A percentile compares a stretch with the other conserved stretches of the same genome.
Evolutionary conservation across 257 asterid species (phyloP).

Genomic region (Cruciata laevipes): DNA sequence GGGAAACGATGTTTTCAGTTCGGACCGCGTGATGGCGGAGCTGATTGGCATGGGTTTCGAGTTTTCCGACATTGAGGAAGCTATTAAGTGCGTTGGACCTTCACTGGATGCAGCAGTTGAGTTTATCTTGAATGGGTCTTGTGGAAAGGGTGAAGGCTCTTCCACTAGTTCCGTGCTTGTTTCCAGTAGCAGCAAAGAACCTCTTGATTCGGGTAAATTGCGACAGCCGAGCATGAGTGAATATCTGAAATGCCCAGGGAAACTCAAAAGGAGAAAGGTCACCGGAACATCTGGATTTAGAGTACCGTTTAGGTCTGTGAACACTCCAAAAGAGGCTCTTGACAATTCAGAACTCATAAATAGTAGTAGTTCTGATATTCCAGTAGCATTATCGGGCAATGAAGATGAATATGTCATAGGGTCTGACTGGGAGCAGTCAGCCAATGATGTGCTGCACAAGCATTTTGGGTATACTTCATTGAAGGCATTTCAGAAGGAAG

Average conservation of each 20-base stretch:
- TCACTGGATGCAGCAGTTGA: slow-evolving; percentile 52
- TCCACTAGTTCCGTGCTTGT: slow-evolving; percentile 29
- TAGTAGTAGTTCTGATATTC: slow-evolving; percentile 13
- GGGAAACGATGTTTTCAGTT: slow-evolving; percentile 27
- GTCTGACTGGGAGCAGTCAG: slow-evolving; percentile 49
- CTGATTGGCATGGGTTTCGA: slow-evolving; percentile 69
- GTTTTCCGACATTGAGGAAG: slow-evolving; percentile 39
- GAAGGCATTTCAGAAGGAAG: slow-evolving; percentile 67
- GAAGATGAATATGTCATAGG: slow-evolving; percentile 32
- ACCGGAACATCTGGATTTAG: slow-evolving; percentile 9
- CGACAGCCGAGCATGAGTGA: slow-evolving; percentile 50
- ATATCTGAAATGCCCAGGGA: slow-evolving; percentile 28
- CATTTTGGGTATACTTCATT: slow-evolving; percentile 53
- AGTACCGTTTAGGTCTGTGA: slow-evolving; percentile 19
- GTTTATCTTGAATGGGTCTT: slow-evolving; percentile 47
- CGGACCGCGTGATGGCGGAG: slow-evolving; percentile 48
- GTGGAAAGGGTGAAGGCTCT: slow-evolving; percentile 27
- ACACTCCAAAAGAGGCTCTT: slow-evolving; percentile 21
- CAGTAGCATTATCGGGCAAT: slow-evolving; percentile 15
- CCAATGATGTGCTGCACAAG: slow-evolving; percentile 27
- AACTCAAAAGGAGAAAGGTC: slow-evolving; percentile 31
- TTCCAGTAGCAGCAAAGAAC: slow-evolving; percentile 11
- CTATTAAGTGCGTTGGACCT: slow-evolving; percentile 53
- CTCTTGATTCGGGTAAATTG: slow-evolving; percentile 28
- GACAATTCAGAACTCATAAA: slow-evolving; percentile 13